These are phyloP conservation scores for Populus deltoides DNA, from an alignment of 345 rosid species.

Conservation along the genomic window DNA sequence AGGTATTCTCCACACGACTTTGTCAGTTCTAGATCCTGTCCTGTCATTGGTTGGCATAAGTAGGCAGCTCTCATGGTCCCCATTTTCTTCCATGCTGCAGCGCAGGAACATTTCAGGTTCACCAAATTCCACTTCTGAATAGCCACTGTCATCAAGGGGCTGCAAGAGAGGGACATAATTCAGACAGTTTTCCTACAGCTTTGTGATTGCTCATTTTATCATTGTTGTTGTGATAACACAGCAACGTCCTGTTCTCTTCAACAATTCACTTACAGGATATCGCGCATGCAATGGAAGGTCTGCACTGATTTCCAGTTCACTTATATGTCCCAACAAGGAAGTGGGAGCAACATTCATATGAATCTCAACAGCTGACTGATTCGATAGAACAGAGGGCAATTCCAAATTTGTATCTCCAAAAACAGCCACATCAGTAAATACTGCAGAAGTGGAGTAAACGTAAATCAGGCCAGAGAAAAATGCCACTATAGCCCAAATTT, in stretches of 20 bases:
- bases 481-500: background rate
- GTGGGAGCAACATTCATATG: conserved; percentile 44
- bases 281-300: conserved; percentile 81
- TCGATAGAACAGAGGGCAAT: conserved; percentile 67
- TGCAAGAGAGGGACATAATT: conserved; percentile 19
- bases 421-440: conserved; percentile 50
- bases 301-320: conserved; percentile 43
- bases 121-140: conserved; percentile 55
- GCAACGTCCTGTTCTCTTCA: background rate
- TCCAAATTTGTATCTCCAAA: conserved; percentile 89
- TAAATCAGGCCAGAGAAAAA: background rate
- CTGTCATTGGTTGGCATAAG: conserved; percentile 26
- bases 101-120: conserved; percentile 54
- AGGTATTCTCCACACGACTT: conserved; percentile 62
- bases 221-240: background rate
- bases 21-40: conserved; percentile 12
- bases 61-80: conserved; percentile 33
- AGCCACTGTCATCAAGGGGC: conserved; percentile 64
- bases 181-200: background rate
- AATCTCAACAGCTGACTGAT: conserved; percentile 72
- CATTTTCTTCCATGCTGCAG: conserved; percentile 31
- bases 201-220: background rate
- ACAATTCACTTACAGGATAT: conserved; percentile 52
- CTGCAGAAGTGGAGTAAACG: conserved; percentile 33
- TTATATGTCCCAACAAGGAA: conserved; percentile 20